Evolutionary conservation across 257 asterid species (phyloP).

Genomic region (Solanum appendiculatum): DNA sequence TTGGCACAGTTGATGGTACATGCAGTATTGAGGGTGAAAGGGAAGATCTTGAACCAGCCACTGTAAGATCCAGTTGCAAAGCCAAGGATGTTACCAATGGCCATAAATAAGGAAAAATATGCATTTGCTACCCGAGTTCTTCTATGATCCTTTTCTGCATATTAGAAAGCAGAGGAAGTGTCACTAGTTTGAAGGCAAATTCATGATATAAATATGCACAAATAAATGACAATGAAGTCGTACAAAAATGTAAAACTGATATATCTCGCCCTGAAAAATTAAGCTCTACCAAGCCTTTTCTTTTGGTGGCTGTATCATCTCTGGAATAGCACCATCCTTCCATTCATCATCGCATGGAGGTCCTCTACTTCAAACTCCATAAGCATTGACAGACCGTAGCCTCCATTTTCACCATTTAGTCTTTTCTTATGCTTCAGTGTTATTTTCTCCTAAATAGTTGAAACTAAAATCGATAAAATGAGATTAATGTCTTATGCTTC

Average conservation of each 20-base stretch:
- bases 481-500: neutral
- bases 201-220: neutral
- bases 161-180: conserved; percentile 1
- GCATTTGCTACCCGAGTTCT: conserved; percentile 83
- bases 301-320: neutral
- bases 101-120: conserved; percentile 74
- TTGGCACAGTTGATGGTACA: conserved; percentile 73
- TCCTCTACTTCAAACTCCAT: neutral
- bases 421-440: neutral
- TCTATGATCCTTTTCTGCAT: conserved; percentile 64
- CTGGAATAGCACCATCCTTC: neutral
- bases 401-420: neutral
- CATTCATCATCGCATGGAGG: neutral
- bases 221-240: neutral
- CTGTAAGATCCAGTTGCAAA: conserved; percentile 80
- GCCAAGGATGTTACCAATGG: conserved; percentile 79
- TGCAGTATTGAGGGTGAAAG: conserved; percentile 59
- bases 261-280: neutral
- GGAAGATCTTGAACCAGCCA: conserved; percentile 68
- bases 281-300: neutral
- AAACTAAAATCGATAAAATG: neutral
- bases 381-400: neutral
- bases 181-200: neutral
- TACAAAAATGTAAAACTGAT: neutral
- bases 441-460: neutral